These are phyloP conservation scores for Penicillium frequentans DNA, from an alignment of 2,329 filamentous ascomycete species.

Conservation along the genomic window DNA sequence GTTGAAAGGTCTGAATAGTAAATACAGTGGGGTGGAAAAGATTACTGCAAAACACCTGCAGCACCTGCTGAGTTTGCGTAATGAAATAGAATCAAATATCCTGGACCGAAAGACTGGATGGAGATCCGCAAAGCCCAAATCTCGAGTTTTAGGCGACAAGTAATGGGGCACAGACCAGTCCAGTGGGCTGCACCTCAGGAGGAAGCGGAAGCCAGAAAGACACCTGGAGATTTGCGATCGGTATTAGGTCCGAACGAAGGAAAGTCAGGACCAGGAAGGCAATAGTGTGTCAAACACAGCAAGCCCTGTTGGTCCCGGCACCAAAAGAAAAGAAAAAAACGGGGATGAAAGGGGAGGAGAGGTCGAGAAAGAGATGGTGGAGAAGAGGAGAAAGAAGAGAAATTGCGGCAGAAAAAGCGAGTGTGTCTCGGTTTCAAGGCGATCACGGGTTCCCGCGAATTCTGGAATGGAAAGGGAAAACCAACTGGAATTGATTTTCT, in stretches of 20 bases:
- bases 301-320: conserved; percentile 29
- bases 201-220: conserved; percentile 13
- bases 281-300: conserved; percentile 49
- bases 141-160: conserved; percentile 30
- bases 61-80: conserved; percentile 68
- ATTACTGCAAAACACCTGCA: conserved; percentile 65
- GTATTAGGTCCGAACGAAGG: conserved; percentile 32
- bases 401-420: conserved; percentile 17
- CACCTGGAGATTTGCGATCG: conserved; percentile 11
- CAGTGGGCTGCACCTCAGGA: conserved; percentile 44
- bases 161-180: conserved; percentile 45
- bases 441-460: conserved; percentile 24
- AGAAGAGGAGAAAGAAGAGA: conserved; percentile 19
- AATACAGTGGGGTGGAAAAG: conserved; percentile 34
- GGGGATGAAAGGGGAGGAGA: conserved; percentile 14
- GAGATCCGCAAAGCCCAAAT: conserved; percentile 25
- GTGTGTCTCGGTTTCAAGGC: conserved; percentile 24
- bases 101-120: conserved; percentile 16
- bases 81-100: conserved; percentile 21
- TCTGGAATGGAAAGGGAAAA: conserved; percentile 16
- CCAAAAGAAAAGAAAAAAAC: conserved; percentile 25
- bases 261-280: conserved; percentile 36
- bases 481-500: conserved; percentile 12
- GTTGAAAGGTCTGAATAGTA: conserved; percentile 27
- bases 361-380: conserved; percentile 18